Evolutionary conservation across 1,139 yeast species (phyloP).

Genomic region (Geotrichum klebahnii): DNA sequence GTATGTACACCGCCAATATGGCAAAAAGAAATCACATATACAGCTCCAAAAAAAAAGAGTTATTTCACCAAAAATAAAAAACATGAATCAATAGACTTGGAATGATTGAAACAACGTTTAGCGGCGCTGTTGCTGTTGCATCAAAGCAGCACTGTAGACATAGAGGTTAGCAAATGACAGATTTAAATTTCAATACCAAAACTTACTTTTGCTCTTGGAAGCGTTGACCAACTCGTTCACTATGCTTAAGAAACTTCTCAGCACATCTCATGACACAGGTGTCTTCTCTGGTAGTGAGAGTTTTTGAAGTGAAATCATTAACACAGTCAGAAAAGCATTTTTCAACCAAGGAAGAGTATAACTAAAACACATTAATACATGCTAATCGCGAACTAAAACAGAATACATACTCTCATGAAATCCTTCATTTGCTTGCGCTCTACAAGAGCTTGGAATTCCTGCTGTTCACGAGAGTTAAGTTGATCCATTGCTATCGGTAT

Average conservation of each 20-base stretch:
- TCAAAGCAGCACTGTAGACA: constrained; percentile 15
- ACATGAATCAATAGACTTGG: background rate
- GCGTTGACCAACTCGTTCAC: constrained; percentile 97
- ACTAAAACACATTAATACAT: constrained; percentile 31
- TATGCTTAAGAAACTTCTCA: constrained; percentile 95
- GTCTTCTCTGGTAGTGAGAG: constrained; percentile 78
- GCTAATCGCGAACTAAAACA: background rate
- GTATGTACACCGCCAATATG: constrained; percentile 6
- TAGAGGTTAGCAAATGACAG: background rate
- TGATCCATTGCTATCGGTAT: constrained; percentile 39
- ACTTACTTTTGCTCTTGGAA: constrained; percentile 81
- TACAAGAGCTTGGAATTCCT: constrained; percentile 88
- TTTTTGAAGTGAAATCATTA: constrained; percentile 91
- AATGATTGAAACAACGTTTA: constrained; percentile 4
- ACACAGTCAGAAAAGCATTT: constrained; percentile 97
- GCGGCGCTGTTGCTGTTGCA: constrained; percentile 18
- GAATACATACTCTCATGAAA: constrained; percentile 70
- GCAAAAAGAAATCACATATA: background rate
- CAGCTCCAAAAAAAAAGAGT: background rate
- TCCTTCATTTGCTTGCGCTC: constrained; percentile 99
- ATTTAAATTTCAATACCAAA: background rate
- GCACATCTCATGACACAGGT: constrained; percentile 86
- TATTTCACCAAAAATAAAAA: background rate
- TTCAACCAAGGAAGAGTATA: constrained; percentile 89
- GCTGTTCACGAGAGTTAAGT: constrained; percentile 81